A percentile compares a stretch with the other conserved stretches of the same genome.
Conservation (phyloP, 2,329 filamentous ascomycete species). For the Ophiocordyceps sinensis region DNA sequence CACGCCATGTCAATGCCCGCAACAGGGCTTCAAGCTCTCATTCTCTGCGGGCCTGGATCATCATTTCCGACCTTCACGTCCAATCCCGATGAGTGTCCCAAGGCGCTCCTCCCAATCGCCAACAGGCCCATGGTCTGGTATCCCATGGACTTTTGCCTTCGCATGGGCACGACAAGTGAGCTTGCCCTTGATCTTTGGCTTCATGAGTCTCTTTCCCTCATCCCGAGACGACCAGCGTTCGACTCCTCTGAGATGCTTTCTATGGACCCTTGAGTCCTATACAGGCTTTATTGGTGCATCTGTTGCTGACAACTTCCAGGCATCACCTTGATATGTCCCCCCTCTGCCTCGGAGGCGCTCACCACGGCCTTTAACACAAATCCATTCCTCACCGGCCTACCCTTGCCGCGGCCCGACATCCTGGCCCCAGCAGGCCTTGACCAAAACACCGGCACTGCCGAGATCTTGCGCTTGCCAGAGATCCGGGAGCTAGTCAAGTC, state of each 20-base stretch:
- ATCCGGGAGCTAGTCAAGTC: constrained; percentile 63
- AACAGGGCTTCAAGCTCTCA: constrained; percentile 67
- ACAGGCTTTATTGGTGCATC: background rate
- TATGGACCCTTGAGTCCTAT: no score
- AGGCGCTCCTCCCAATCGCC: constrained; percentile 68
- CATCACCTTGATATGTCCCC: constrained; percentile 49
- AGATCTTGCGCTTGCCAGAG: constrained; percentile 73
- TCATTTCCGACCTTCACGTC: constrained; percentile 74
- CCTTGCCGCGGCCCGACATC: constrained; percentile 58
- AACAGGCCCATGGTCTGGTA: constrained; percentile 88
- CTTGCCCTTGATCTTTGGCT: constrained; percentile 1
- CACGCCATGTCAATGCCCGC: constrained; percentile 61
- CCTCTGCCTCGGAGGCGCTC: constrained; percentile 51
- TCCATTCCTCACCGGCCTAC: constrained; percentile 60
- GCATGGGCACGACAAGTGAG: constrained; percentile 62
- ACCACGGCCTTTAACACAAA: constrained; percentile 60
- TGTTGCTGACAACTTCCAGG: constrained; percentile 25
- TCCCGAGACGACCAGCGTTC: background rate
- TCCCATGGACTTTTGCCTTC: constrained; percentile 71
- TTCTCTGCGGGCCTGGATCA: constrained; percentile 69
- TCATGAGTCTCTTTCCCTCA: background rate
- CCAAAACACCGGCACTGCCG: constrained; percentile 76
- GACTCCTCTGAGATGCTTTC: background rate
- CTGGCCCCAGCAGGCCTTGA: constrained; percentile 63
- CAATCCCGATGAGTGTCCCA: constrained; percentile 66